phyloP scores from a whole-genome alignment of 495 filamentous ascomycete species.

The Podospora pseudoanserina region DNA sequence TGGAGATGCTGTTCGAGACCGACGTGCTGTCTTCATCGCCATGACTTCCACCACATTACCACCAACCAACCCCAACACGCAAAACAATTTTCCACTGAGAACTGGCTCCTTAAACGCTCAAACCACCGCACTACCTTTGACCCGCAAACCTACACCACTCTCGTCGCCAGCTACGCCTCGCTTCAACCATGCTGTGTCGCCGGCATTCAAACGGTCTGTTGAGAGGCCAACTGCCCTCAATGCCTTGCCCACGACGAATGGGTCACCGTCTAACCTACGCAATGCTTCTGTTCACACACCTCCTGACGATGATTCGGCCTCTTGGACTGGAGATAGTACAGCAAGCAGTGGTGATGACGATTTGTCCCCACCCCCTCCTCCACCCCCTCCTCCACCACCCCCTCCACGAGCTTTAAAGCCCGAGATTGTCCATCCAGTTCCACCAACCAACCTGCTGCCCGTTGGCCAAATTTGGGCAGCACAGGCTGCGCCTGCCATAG shows the following conservation, averaged over 20 bases:
- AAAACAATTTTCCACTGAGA: neutral
- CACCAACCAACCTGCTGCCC: neutral
- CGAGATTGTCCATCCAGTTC: neutral
- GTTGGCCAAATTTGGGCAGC: neutral
- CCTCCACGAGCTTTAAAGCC: neutral
- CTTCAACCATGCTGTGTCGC: neutral
- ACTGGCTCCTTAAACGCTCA: neutral
- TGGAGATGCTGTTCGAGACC: constrained; percentile 1
- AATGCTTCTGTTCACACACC: neutral
- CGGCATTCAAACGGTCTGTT: neutral
- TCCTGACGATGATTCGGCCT: neutral
- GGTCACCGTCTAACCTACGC: neutral
- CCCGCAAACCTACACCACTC: neutral
- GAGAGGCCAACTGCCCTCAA: neutral
- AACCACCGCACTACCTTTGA: neutral
- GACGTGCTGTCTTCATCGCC: neutral
- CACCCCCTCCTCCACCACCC: neutral
- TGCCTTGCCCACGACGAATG: neutral
- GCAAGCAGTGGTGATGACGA: neutral
- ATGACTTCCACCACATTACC: neutral
- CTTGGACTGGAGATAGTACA: neutral
- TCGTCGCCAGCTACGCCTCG: neutral
- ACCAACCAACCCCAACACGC: neutral
- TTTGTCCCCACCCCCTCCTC: neutral
- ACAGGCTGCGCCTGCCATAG: neutral